Base-by-base conservation (phyloP, 441 rosid species). In the Biscutella laevigata region DNA sequence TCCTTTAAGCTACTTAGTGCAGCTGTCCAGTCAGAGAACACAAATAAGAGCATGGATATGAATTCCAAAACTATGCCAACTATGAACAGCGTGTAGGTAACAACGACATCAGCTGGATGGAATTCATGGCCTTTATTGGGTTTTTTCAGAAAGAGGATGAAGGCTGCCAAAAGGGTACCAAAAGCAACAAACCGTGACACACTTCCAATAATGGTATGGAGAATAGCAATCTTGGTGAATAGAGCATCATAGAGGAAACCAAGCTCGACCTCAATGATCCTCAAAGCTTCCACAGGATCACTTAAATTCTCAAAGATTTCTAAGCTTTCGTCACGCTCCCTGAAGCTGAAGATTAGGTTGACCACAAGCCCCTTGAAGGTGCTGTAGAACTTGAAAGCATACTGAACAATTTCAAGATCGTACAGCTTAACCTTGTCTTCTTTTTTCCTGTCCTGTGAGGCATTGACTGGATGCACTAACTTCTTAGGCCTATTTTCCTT, bases 171-270 rank as follows among this genome's bases (percentile, higher is more conserved):
- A 9, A 72, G 57, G 1, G 70, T 54, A 3, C 56, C 43, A 4
- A 53, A 61, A 24, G 76, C 63, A 15, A 72, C 4, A 10, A 49
- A 2, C 7, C 76, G 73, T 16, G 68, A 70, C 15, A 71, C 0
- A 52, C 20, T 47, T 26, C 84, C 83, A 1, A 0, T 0, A 4
- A 0, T 0, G 2, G 77, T 58, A 22, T 68, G 79, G 15, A 75
- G 68, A 24, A 73, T 63, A 2, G 66, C 58, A 0, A 65, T 67
- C 48, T 81, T 79, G 19, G 84, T 79, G 47, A 55, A 76, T 11
- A 77, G 60, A 46, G 73, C 77, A 40, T 80, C 86, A n/a, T 83
- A 80, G 9, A 78, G 32, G 58, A 76, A 76, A 35, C 77, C 80
- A 43, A 83, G 84, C 65, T 83, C 90, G 1, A 76, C 64, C 62